phyloP scores from a whole-genome alignment of 371 early-diverging fungal genomes.

The Capniomyces stellatus region DNA sequence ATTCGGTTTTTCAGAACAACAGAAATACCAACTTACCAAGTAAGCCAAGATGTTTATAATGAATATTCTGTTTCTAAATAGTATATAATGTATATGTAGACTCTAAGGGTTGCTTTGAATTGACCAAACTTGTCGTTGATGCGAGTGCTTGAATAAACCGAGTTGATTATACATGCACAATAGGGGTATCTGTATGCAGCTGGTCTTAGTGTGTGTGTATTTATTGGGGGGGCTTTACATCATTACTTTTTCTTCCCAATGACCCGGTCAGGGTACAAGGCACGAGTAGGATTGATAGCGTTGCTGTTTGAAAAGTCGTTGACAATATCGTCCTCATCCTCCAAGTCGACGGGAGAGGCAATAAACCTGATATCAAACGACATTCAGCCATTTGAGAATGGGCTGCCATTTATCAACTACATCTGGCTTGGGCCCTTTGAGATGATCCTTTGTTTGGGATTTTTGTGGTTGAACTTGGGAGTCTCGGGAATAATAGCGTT shows the following conservation, averaged over 20 bases:
- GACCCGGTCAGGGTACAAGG: constrained; percentile 19
- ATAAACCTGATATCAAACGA: constrained; percentile 33
- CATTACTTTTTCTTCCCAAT: constrained; percentile 24
- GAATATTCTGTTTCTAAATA: too few species aligned
- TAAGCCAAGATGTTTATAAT: too few species aligned
- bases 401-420: constrained; percentile 14
- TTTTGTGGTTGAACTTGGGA: too few species aligned
- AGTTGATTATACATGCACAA: too few species aligned
- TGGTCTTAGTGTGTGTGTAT: constrained; percentile 11
- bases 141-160: too few species aligned
- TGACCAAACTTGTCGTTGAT: too few species aligned
- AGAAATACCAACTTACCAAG: not conserved
- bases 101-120: too few species aligned
- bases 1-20: constrained; percentile 22
- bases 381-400: constrained; percentile 30
- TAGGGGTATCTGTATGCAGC: constrained; percentile 17
- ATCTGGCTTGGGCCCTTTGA: constrained; percentile 28
- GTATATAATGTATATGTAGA: too few species aligned
- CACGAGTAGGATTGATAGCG: constrained; percentile 25
- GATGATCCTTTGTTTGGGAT: constrained; percentile 14
- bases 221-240: constrained; percentile 16
- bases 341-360: constrained; percentile 27
- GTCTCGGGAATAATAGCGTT: not conserved
- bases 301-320: constrained; percentile 29
- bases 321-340: constrained; percentile 20